Percentiles rank a stretch among this genome's conserved stretches.
These are phyloP conservation scores for Beauveria pseudobassiana DNA, from an alignment of 2,329 filamentous ascomycete species.

Conservation along the genomic window DNA sequence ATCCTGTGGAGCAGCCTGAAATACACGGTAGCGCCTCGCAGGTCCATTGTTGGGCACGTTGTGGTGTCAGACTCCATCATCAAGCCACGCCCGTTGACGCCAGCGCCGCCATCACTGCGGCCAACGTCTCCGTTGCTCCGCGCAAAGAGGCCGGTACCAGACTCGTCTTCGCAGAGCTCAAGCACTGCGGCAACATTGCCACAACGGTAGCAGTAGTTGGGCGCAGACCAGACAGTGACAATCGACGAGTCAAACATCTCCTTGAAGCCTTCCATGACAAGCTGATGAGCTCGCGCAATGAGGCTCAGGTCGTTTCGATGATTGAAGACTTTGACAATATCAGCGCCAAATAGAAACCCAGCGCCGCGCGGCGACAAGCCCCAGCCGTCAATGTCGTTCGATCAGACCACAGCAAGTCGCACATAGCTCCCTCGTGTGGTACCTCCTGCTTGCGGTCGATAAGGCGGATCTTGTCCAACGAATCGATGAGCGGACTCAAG, in stretches of 20 bases:
- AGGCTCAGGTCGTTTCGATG: slow-evolving; percentile 86
- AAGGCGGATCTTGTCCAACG: slow-evolving; percentile 88
- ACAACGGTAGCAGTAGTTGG: slow-evolving; percentile 94
- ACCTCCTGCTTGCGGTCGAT: slow-evolving; percentile 97
- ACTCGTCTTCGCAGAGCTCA: slow-evolving; percentile 81
- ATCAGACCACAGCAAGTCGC: slow-evolving; percentile 95
- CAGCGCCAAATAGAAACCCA: slow-evolving; percentile 89
- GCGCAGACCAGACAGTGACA: slow-evolving; percentile 97
- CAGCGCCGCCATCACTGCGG: slow-evolving; percentile 38
- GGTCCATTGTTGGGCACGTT: slow-evolving; percentile 54
- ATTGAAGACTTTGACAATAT: slow-evolving; percentile 95
- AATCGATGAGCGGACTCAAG: slow-evolving; percentile 83
- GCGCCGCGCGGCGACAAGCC: slow-evolving; percentile 88
- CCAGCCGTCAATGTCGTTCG: slow-evolving; percentile 97
- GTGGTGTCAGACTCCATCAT: slow-evolving; percentile 37
- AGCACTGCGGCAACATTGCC: slow-evolving; percentile 94
- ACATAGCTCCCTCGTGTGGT: slow-evolving; percentile 97
- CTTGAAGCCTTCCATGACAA: slow-evolving; percentile 99
- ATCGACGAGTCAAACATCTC: slow-evolving; percentile 97
- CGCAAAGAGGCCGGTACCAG: slow-evolving; percentile 62
- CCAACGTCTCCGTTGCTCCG: slow-evolving; percentile 64
- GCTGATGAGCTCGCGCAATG: slow-evolving; percentile 89
- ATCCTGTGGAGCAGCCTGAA: slow-evolving; percentile 94
- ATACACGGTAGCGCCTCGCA: slow-evolving; percentile 85
- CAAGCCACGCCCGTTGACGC: slow-evolving; percentile 29